Base-by-base conservation (phyloP, 164 flowering plant genomes). In the Amborella trichopoda region DNA sequence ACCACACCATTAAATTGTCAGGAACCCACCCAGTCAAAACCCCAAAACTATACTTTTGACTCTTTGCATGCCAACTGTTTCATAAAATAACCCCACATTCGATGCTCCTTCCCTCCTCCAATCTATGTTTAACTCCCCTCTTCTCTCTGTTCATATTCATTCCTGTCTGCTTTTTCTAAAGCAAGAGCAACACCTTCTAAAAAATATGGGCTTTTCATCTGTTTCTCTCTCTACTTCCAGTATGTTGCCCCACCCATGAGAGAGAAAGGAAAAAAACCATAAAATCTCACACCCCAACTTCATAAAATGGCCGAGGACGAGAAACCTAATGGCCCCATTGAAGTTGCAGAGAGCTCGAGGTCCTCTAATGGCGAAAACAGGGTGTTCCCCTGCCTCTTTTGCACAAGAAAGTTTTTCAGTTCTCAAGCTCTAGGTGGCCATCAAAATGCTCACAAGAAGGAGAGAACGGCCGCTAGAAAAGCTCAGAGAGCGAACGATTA, bases 371-470 rank as follows among this genome's bases (percentile, higher is more conserved):
- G 64, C 0, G 39, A 67, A 12, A 38, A 73, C 25, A 79, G 78
- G 65, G 68, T 81, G 8, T 88, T 83, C 38, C 84, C 94, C 2
- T 88, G 96, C 43, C 43, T 74, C 14, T 83, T 81, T 58, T 88
- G 96, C 48, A 61, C 88, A 50, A 72, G 94, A 54, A 81, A 77
- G 67, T 88, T 88, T 28, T 72, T 77, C 70, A 88, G 94, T 34
- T 88, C 96, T 26, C 96, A 88, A 65, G 96, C 96, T 1, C 57
- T 88, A 30, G 96, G 96, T 17, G 96, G 96, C 11, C 96, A 88
- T 48, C 96, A 88, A 48, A 88, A 88, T 48, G 96, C 96, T 2
- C 96, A 88, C 71, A 83, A 81, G 67, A 87, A 81, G 53, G 96
- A 87, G 37, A 75, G 96, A 53, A 68, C 56, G 0, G 86, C 86